Evolutionary conservation across 768 basidiomycete genomes (phyloP), one percentile per base, ranked within the genome.

Genomic region (Boletus huronensis): DNA sequence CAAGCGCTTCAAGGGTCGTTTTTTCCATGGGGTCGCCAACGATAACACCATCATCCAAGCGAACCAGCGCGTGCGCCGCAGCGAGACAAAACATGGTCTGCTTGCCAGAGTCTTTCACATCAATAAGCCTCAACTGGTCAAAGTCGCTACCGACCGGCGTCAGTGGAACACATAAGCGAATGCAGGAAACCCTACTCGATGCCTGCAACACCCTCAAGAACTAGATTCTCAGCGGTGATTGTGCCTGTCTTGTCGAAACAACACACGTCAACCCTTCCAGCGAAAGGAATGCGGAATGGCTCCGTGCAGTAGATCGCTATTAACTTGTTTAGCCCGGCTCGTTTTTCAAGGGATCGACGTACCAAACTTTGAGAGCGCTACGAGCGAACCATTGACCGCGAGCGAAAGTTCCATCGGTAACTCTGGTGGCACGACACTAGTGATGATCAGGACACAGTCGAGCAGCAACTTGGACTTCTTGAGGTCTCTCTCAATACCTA

Each of bases 11-110:
- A 7, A 98, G 76, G 0, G 97, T 96, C 0, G 91, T 95, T 75
- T 95, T 94, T 73, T 99, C 97, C 97, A 99, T 99, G 0, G 97
- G 97, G 68, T 99, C 97, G 4, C 97, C 97, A 40, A 98, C 95
- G 35, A 95, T 75, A 1, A 87, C 87, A 9, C 93, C 96, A 62
- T 98, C 96, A 62, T 99, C 96, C 25, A 99, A 79, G 44, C 89
- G 80, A 36, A 98, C 97, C 11, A 99, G 77, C 0, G 97, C 96
- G 64, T 99, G 97, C 1, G 97, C 95, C 9, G 94, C 85, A 21
- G 96, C 96, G 23, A 99, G 84, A 58, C 92, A 90, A 1, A 88
- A 74, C 5, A 85, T 91, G 0, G 97, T 98, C 59, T 92, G 86
- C 46, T 82, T 78, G 1, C 81, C 75, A 6, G 87, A 82, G 52